Evolutionary conservation across 129 eudicot species (phyloP).

Genomic region (Lactuca sativa): DNA sequence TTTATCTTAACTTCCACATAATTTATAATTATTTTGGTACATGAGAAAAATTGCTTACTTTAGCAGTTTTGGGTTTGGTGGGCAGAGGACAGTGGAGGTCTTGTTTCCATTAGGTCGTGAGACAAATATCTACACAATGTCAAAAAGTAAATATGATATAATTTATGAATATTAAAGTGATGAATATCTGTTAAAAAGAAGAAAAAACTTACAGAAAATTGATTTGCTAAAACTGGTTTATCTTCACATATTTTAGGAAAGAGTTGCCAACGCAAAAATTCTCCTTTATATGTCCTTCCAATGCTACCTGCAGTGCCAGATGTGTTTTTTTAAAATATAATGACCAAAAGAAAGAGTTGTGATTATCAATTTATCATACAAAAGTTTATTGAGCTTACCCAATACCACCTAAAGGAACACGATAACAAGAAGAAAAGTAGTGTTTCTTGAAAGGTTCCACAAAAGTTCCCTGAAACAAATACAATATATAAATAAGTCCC

Average conservation of each 20-base stretch:
- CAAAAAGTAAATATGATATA: constrained; percentile 2
- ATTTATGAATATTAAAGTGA: neutral
- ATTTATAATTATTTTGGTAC: too few species aligned
- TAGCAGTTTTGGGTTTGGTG: constrained; percentile 52
- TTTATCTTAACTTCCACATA: too few species aligned
- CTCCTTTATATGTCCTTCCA: constrained; percentile 89
- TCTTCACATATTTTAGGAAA: constrained; percentile 85
- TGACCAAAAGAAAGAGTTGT: neutral
- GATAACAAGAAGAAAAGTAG: constrained; percentile 58
- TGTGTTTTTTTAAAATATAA: constrained; percentile 22
- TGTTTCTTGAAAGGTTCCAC: constrained; percentile 70
- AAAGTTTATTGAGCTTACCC: constrained; percentile 49
- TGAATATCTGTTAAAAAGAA: neutral
- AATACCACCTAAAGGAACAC: constrained; percentile 93
- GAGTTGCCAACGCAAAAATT: constrained; percentile 89
- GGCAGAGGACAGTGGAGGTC: constrained; percentile 73
- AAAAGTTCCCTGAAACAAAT: constrained; percentile 62
- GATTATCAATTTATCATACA: neutral
- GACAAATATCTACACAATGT: constrained; percentile 65
- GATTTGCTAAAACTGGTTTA: constrained; percentile 92
- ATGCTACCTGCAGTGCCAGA: constrained; percentile 92
- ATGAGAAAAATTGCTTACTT: constrained; percentile 44
- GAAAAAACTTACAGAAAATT: constrained; percentile 78
- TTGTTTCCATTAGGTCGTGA: constrained; percentile 73
- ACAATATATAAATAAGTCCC: neutral